Evolutionary conservation across 2,329 filamentous ascomycete species (phyloP), one percentile per base, ranked within the genome.

Genomic region (Triangularia setosa): DNA sequence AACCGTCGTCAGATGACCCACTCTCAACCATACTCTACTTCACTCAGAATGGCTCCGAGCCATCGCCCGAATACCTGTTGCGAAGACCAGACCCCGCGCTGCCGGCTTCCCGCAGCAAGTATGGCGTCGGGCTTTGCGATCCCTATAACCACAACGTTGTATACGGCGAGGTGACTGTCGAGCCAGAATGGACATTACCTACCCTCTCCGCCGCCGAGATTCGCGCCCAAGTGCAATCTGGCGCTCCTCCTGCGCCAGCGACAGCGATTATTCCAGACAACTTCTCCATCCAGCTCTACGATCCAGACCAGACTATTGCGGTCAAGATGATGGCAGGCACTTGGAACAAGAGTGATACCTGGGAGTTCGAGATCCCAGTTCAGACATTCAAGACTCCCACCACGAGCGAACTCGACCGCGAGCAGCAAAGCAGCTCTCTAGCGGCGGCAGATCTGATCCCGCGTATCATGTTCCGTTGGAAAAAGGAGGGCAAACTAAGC

Each of bases 301-400:
- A 97, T 74, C 95, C 95, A 0, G 94, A 98, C 75, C 92, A 95
- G 76, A 84, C 90, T 70, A 81, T 98, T 21, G 72, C 81, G 0
- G 84, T 98, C 35, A 87, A 84, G 70, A 85, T 88, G 72, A 87
- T 90, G 70, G 84, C 88, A 48, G 89, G 90, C 33, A 88, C 89
- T 66, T 96, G 93, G 90, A 93, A 90, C 67, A 89, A 87, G 65
- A 88, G 87, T 14, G 87, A 92, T 60, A 86, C 86, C 61, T 99
- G 94, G 89, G 92, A 95, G 68, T 98, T 99, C 77, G 91, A 94
- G 75, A 88, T 99, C 78, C 95, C 95, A 0, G 87, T 93, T 73
- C 88, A 88, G 65, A 90, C 89, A 25, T 99, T 99, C 75, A 86
- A 90, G 28, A 81, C 88, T 62, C 95, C 95, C 0, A 96, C 91